A percentile compares a stretch with the other conserved stretches of the same genome.
These are phyloP conservation scores for Aleurites moluccanus DNA, from an alignment of 441 rosid genomes.

Conservation along the genomic window DNA sequence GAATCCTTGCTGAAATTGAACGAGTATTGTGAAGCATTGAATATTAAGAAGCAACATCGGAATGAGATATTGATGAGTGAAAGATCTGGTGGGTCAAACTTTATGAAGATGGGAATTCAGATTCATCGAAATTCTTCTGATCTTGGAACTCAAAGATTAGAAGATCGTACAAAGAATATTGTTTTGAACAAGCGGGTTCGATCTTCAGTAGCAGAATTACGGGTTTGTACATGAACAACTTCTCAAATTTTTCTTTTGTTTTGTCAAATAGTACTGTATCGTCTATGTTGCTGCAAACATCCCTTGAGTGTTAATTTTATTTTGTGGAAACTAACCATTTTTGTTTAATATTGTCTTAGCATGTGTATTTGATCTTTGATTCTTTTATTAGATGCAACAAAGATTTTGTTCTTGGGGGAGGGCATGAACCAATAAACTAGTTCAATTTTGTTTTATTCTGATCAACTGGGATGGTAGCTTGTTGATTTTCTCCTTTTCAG, in stretches of 20 bases:
- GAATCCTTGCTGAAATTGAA: constrained; percentile 42
- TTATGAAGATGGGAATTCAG: constrained; percentile 42
- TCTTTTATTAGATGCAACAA: not conserved
- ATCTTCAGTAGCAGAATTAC: constrained; percentile 50
- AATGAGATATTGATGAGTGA: constrained; percentile 42
- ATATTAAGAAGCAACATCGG: constrained; percentile 48
- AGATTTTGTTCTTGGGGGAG: not conserved
- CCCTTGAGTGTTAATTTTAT: not conserved
- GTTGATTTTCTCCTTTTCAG: not conserved
- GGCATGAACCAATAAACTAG: not conserved
- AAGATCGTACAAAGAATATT: constrained; percentile 53
- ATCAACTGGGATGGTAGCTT: not conserved
- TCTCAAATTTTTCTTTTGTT: not conserved
- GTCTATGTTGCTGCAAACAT: not conserved
- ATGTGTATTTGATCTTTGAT: not conserved
- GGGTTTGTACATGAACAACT: constrained; percentile 43
- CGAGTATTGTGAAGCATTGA: constrained; percentile 37
- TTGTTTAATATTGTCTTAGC: no score
- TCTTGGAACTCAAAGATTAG: constrained; percentile 44
- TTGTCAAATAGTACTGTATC: constrained; percentile 3
- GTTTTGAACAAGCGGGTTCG: constrained; percentile 54
- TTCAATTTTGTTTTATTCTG: not conserved
- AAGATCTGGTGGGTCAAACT: constrained; percentile 41
- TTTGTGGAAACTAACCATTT: not conserved
- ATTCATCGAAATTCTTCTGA: constrained; percentile 48